These are phyloP conservation scores for Verticillium nonalfalfae DNA, from an alignment of 2,329 filamentous ascomycete genomes.

Conservation along the genomic window DNA sequence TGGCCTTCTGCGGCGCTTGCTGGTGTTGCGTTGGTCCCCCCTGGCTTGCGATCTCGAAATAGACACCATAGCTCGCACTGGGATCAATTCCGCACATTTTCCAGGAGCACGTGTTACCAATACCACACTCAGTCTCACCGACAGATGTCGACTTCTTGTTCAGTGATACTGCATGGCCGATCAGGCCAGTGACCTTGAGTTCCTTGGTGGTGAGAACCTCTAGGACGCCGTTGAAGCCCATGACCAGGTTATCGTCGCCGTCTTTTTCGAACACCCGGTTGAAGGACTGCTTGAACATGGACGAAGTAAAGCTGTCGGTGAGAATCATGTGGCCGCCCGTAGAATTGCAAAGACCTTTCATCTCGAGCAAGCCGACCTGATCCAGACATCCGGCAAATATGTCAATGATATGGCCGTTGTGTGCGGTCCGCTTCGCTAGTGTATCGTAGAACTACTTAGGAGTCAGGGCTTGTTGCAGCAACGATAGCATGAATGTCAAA, in stretches of 20 bases:
- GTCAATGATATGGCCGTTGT: constrained; percentile 96
- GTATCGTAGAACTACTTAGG: constrained; percentile 76
- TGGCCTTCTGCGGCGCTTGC: constrained; percentile 81
- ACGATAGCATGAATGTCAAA: background rate
- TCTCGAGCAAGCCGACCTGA: constrained; percentile 93
- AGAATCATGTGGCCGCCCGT: constrained; percentile 98
- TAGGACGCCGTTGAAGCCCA: constrained; percentile 96
- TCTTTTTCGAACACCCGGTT: constrained; percentile 97
- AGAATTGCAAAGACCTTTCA: constrained; percentile 94
- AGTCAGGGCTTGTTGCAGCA: background rate
- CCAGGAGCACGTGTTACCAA: constrained; percentile 98
- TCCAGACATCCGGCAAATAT: constrained; percentile 97
- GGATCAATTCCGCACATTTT: constrained; percentile 99
- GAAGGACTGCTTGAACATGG: constrained; percentile 99
- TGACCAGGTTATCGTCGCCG: constrained; percentile 84
- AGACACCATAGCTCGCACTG: constrained; percentile 86
- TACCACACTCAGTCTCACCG: constrained; percentile 95
- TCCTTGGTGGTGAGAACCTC: constrained; percentile 98
- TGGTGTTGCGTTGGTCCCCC: constrained; percentile 80
- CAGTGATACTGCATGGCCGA: constrained; percentile 90
- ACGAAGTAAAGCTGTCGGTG: constrained; percentile 96
- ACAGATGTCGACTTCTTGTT: constrained; percentile 98
- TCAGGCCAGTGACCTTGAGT: constrained; percentile 93
- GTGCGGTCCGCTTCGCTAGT: constrained; percentile 86
- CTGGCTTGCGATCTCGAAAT: constrained; percentile 96